A percentile compares a stretch with the other conserved stretches of the same genome.
Conservation (phyloP, 108 stramenopile species). For the Cylindrotheca fusiformis region DNA sequence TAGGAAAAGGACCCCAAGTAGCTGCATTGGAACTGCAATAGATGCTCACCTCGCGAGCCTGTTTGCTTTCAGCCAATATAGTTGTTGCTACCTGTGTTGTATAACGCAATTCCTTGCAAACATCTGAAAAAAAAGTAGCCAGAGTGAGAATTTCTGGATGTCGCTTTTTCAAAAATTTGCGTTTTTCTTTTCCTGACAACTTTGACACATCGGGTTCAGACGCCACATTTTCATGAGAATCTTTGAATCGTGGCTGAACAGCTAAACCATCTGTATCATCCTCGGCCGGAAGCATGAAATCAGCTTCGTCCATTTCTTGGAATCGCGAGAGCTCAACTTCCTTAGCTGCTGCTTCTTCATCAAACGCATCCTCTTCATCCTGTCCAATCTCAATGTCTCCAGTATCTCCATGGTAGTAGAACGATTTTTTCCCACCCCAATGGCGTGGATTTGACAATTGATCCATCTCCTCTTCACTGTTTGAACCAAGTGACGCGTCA, state of each 20-base stretch:
- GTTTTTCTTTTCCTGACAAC: constrained; percentile 50
- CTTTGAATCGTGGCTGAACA: constrained; percentile 16
- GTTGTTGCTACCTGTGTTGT: constrained; percentile 45
- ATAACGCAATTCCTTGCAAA: constrained; percentile 41
- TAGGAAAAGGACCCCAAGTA: constrained; percentile 3
- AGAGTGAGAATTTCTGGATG: constrained; percentile 79
- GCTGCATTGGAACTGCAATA: constrained; percentile 22
- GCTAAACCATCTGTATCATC: constrained; percentile 28
- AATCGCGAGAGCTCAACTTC: constrained; percentile 73
- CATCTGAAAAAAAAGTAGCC: constrained; percentile 55
- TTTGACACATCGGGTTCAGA: constrained; percentile 45
- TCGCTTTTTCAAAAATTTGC: constrained; percentile 55
- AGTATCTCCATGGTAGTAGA: constrained; percentile 92
- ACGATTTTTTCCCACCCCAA: constrained; percentile 88
- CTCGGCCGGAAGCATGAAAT: constrained; percentile 65
- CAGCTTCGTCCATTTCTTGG: constrained; percentile 79
- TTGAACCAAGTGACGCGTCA: constrained; percentile 18
- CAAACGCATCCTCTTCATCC: constrained; percentile 73
- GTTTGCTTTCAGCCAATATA: constrained; percentile 49
- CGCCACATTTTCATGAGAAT: constrained; percentile 1
- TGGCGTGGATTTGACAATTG: constrained; percentile 34
- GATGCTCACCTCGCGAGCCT: constrained; percentile 58
- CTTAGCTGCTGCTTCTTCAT: constrained; percentile 82
- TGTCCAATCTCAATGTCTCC: constrained; percentile 95
- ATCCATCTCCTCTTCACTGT: constrained; percentile 32